Evolutionary conservation across 2,329 filamentous ascomycete genomes (phyloP).

Genomic region (Microdochium nivale): DNA sequence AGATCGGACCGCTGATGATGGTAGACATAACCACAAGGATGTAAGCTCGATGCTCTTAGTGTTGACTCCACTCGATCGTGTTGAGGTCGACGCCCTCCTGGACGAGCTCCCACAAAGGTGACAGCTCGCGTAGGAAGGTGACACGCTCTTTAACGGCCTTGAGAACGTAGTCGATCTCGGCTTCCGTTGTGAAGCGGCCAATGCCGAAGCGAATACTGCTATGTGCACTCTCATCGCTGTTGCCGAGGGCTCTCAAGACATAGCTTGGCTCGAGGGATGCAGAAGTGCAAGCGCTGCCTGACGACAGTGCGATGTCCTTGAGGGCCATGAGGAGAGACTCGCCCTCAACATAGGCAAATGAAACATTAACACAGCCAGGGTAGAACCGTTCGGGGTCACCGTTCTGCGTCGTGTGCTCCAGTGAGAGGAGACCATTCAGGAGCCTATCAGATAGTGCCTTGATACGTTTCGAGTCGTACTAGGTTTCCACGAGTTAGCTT

Average conservation of each 20-base stretch:
- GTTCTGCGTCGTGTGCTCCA: conserved; percentile 91
- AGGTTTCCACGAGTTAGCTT: conserved; percentile 3
- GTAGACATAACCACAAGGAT: no score
- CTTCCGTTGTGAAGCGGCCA: conserved; percentile 89
- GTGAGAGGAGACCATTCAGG: conserved; percentile 68
- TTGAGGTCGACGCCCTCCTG: conserved; percentile 94
- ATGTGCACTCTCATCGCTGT: conserved; percentile 94
- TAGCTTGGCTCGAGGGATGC: conserved; percentile 95
- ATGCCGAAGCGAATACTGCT: conserved; percentile 98
- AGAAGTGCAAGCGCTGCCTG: conserved; percentile 93
- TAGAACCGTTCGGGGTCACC: conserved; percentile 79
- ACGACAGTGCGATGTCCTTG: conserved; percentile 95
- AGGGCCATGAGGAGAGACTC: conserved; percentile 97
- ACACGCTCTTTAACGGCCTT: conserved; percentile 90
- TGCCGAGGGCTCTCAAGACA: conserved; percentile 86
- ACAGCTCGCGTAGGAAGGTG: conserved; percentile 86
- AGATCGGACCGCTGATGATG: no score
- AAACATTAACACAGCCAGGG: conserved; percentile 95
- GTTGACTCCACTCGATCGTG: conserved; percentile 97
- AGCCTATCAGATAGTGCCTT: conserved; percentile 75
- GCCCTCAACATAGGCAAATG: conserved; percentile 96
- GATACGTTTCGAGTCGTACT: conserved; percentile 92
- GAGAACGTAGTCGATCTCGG: conserved; percentile 93
- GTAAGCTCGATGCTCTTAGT: conserved; percentile 48
- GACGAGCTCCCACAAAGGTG: conserved; percentile 93